A percentile compares a stretch with the other conserved stretches of the same genome.
Conservation (phyloP, 2,329 filamentous ascomycete species). For the Trichoderma atrobrunneum region DNA sequence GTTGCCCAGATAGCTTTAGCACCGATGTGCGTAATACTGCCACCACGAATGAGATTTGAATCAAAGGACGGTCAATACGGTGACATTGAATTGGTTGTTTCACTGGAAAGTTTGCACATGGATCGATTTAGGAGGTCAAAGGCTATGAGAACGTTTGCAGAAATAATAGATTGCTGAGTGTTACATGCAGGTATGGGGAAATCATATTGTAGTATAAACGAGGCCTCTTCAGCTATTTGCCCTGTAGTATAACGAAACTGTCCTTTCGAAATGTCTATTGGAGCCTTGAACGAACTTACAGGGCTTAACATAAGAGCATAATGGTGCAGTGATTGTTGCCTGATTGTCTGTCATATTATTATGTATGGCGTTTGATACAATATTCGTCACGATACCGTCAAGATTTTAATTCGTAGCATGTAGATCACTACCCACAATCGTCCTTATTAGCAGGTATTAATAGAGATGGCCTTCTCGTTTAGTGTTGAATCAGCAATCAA, state of each 20-base stretch:
- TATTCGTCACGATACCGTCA: too few relatives aligned
- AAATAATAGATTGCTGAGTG: not conserved
- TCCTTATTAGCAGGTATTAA: too few relatives aligned
- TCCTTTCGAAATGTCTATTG: not conserved
- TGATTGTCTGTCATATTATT: too few relatives aligned
- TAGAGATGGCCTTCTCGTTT: too few relatives aligned
- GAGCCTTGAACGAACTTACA: too few relatives aligned
- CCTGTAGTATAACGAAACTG: not conserved
- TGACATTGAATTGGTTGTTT: not conserved
- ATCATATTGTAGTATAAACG: not conserved
- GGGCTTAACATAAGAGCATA: too few relatives aligned
- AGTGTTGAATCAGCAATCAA: too few relatives aligned
- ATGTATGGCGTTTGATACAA: too few relatives aligned
- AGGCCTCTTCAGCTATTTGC: not conserved
- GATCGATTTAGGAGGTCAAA: not conserved
- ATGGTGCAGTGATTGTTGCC: too few relatives aligned
- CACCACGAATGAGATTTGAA: not conserved
- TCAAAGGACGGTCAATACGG: not conserved
- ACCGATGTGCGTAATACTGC: not conserved
- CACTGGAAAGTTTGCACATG: not conserved
- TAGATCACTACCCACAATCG: too few relatives aligned
- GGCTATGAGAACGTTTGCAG: not conserved
- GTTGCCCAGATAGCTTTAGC: not conserved
- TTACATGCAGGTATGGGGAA: not conserved
- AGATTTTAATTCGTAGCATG: too few relatives aligned